Evolutionary conservation across 2,329 filamentous ascomycete species (phyloP).

Genomic region (Fusarium anthophilum): DNA sequence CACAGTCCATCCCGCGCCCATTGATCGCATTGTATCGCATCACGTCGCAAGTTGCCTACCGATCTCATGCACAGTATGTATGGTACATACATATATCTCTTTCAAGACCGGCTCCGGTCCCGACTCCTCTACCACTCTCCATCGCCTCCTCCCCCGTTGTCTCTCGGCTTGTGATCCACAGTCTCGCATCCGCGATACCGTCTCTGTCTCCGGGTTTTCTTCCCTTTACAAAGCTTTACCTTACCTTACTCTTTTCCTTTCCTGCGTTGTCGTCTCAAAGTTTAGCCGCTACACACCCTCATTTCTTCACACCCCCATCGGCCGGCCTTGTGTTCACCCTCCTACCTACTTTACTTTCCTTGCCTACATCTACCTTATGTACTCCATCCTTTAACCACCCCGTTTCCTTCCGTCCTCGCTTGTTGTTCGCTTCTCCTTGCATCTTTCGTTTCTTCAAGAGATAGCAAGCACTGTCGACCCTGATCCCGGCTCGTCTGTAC

Average conservation of each 20-base stretch:
- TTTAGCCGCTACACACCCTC: slow-evolving; percentile 34
- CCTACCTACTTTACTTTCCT: slow-evolving; percentile 11
- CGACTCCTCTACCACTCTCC: slow-evolving; percentile 33
- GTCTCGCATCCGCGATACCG: slow-evolving; percentile 31
- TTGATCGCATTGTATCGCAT: slow-evolving; percentile 6
- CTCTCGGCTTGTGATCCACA: slow-evolving; percentile 35
- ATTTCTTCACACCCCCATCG: slow-evolving; percentile 25
- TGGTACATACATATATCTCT: background rate
- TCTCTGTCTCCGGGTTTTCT: slow-evolving; percentile 22
- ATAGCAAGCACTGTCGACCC: slow-evolving; percentile 21
- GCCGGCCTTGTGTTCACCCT: slow-evolving; percentile 23
- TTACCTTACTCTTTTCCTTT: slow-evolving; percentile 13
- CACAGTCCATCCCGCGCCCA: slow-evolving; percentile 10
- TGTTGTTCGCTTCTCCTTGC: slow-evolving; percentile 16
- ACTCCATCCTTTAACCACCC: slow-evolving; percentile 34
- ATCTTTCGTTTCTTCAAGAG: slow-evolving; percentile 20
- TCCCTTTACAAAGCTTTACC: slow-evolving; percentile 11
- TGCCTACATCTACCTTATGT: slow-evolving; percentile 17
- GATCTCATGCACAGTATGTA: slow-evolving; percentile 13
- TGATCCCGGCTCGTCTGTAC: slow-evolving; percentile 13
- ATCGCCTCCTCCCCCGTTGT: slow-evolving; percentile 23
- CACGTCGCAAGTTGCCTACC: background rate
- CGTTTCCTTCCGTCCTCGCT: slow-evolving; percentile 29
- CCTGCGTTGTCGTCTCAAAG: slow-evolving; percentile 31
- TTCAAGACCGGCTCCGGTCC: slow-evolving; percentile 28